Conservation (phyloP, 495 filamentous ascomycete genomes). For the Durotheca rogersii region DNA sequence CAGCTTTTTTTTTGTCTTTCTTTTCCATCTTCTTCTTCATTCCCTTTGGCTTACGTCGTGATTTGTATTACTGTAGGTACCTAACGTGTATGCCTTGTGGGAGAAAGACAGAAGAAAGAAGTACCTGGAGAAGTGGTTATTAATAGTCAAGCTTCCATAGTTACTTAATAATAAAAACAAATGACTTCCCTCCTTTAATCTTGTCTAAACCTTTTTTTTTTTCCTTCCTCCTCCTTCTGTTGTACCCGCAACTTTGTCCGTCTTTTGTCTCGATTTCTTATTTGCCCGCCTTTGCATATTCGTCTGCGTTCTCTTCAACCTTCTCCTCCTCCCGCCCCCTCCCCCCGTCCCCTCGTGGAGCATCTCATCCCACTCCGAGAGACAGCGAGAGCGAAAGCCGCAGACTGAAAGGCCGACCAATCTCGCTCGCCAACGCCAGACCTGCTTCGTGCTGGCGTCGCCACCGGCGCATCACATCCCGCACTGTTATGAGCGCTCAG, state of each 20-base stretch:
- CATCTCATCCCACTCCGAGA: too few relatives aligned
- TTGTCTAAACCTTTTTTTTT: too few relatives aligned
- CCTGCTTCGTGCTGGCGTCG: constrained; percentile 21
- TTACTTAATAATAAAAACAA: too few relatives aligned
- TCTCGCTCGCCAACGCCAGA: constrained; percentile 14
- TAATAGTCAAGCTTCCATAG: constrained; percentile 14
- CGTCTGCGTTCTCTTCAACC: not conserved
- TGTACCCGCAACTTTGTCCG: constrained; percentile 16
- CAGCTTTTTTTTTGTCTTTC: constrained; percentile 10
- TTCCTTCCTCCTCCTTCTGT: too few relatives aligned
- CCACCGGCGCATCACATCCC: constrained; percentile 19
- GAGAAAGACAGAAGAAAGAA: too few relatives aligned
- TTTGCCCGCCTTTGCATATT: constrained; percentile 1
- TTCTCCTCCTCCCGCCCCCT: not conserved
- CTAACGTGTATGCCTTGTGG: too few relatives aligned
- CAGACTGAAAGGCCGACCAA: not conserved
- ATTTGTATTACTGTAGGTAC: too few relatives aligned
- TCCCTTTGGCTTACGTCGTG: not conserved
- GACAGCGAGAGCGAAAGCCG: too few relatives aligned
- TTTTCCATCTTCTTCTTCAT: not conserved
- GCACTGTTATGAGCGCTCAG: constrained; percentile 18
- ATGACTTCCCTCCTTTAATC: too few relatives aligned
- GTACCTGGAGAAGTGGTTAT: constrained; percentile 26
- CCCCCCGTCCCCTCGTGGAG: constrained; percentile 12
- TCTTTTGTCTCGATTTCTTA: not conserved